Conservation (phyloP, 1,284 basidiomycete species). For the Cutaneotrichosporon cavernicola region DNA sequence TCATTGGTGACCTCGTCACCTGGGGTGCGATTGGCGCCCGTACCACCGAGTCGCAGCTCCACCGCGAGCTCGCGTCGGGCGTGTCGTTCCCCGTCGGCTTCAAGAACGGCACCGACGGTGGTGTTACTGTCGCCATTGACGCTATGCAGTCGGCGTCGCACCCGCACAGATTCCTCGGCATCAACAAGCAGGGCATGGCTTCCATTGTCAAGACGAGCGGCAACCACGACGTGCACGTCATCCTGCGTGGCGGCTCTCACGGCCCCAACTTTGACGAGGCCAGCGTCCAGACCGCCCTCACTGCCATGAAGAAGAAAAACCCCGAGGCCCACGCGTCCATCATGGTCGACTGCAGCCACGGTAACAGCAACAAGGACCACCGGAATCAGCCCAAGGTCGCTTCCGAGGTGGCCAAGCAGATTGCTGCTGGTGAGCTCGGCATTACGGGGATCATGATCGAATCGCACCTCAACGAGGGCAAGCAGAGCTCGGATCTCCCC, state of each 20-base stretch:
- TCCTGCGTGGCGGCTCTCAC: conserved; percentile 81
- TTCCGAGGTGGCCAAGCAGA: conserved; percentile 79
- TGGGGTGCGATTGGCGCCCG: conserved; percentile 98
- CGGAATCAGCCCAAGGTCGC: conserved; percentile 91
- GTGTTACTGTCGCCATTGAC: conserved; percentile 78
- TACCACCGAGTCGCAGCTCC: conserved; percentile 95
- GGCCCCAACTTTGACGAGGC: conserved; percentile 73
- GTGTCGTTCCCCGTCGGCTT: conserved; percentile 63
- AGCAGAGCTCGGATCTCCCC: conserved; percentile 64
- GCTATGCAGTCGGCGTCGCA: conserved; percentile 91
- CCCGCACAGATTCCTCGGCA: conserved; percentile 97
- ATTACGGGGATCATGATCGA: conserved; percentile 93
- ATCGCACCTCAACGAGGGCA: conserved; percentile 81
- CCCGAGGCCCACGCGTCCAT: conserved; percentile 50
- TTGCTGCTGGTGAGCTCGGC: conserved; percentile 67
- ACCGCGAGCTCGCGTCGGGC: conserved; percentile 61
- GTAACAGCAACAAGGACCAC: conserved; percentile 91
- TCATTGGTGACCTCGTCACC: conserved; percentile 90
- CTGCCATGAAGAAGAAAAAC: conserved; percentile 67
- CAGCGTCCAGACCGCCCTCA: conserved; percentile 69
- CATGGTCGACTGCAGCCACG: conserved; percentile 58
- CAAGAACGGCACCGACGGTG: conserved; percentile 98
- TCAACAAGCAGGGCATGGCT: conserved; percentile 89
- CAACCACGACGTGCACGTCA: conserved; percentile 87
- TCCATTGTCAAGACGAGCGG: conserved; percentile 94